Evolutionary conservation across 1,139 yeast species (phyloP), one percentile per base, ranked within the genome.

Genomic region (Dujonia santamariae): DNA sequence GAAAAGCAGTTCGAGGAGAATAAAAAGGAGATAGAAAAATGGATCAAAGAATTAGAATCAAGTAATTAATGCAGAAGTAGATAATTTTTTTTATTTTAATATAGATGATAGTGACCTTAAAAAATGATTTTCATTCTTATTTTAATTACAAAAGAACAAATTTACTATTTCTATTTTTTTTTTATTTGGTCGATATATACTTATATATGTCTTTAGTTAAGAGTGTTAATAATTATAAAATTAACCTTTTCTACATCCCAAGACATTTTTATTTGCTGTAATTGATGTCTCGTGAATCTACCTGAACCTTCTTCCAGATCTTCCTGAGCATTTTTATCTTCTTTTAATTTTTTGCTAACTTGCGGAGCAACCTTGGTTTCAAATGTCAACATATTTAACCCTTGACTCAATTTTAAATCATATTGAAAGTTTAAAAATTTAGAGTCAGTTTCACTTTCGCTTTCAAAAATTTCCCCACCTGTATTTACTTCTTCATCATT

Each of bases 401-500:
- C 80, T 38, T 62, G 50, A 30, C 67, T 63, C 42, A 75, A 58
- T 48, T 74, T 75, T 35, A 75, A 46, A 37, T 75, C 80, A 44
- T 72, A 73, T 35, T 63, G 63, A 18, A 74, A 56, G 4, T 63
- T 62, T 28, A 73, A 53, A 8, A 46, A 37, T 11, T 39, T 35
- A 4, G 36, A 38, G 7, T 36, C 41, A n/a, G n/a, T n/a, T 13
- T 31, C 40, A 4, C 27, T 38, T 9, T 61, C 59, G 34, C 30
- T 30, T 50, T 67, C 61, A 40, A 55, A 41, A 50, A 68, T 46
- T 52, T 73, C 61, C 32, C 63, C 52, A 36, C 71, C 58, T 18
- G 48, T 55, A 14, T 57, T 55, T 1, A 74, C 71, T 37, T 67
- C 72, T 32, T 72, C 78, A 16, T 74, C 77, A 45, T 76, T 76